Base-by-base conservation (phyloP, 768 basidiomycete species). In the Favolaschia claudopus region DNA sequence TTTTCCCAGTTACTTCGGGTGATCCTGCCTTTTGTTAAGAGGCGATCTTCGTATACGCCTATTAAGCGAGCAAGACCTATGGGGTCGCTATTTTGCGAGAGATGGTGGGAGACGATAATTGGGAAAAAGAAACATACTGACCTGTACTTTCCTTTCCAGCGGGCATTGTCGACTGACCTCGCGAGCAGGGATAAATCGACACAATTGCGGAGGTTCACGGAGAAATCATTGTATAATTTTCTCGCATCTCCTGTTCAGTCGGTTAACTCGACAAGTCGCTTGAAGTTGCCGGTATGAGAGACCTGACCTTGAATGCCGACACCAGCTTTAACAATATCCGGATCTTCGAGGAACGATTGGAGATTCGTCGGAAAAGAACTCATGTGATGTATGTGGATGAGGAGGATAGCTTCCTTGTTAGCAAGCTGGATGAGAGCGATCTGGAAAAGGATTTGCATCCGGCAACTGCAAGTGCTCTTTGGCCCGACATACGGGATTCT, bases 341-440 rank as follows among this genome's bases (percentile, higher is more conserved):
- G 71, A 53, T 85, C 80, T 55, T 76, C 76, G 14, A 93, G 79
- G 27, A 93, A 60, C 4, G 77, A 66, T 39, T 67, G 75, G 1
- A 93, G 79, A 51, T 74, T 80, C 29, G 60, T 64, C 1, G 86
- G 89, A 62, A 89, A 85, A 61, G 80, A 72, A 69, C 53, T 65
- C 88, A 93, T 93, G 31, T 76, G 76, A 53, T 77, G 82, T 49
- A 93, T 66, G 62, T 93, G 92, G 7, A 92, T 70, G 5, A 93
- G 82, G 25, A 89, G 72, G 22, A 91, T 82, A 13, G 71, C 76
- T 4, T 84, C 69, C 4, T 73, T 67, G 60, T 78, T 85, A 2
- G 90, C 88, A 17, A 93, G 80, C 69, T 94, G 92, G 4, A 93
- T 79, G 22, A 93, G 79, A 3, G 92, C 86, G 19, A 91, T 51